Evolutionary conservation across 306 rosid species (phyloP), one percentile per base, ranked within the genome.

Genomic region (Luffa acutangula): DNA sequence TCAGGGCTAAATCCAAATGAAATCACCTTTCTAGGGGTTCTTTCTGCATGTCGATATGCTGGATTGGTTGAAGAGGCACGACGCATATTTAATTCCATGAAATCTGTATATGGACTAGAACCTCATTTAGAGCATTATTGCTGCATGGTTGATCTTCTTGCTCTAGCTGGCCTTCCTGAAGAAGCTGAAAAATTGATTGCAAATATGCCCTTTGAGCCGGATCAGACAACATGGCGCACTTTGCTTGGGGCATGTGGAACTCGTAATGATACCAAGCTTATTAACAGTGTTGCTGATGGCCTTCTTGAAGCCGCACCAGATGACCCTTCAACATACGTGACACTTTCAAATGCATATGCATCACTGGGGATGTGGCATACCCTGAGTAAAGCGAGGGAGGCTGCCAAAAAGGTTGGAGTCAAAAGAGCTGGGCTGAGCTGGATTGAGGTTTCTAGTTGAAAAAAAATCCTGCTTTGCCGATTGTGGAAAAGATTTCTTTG

Each of bases 91-190:
- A 65, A 80, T 74, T 89, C 90, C 49, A 90, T 92, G 82, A 85
- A 87, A 85, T 72, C 84, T 25, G 83, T 83, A 49, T 82, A 88
- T 54, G 89, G 88, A 57, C 80, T 92, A 81, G 86, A 66, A 63
- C 93, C 93, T 25, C 66, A 65, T 75, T 76, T 78, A 31, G 94
- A 89, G 85, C 98, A 94, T 83, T 94, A 89, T 82, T 85, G 86
- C 80, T 94, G 98, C 85, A 88, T 92, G 92, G 91, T 94, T 80
- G 97, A 94, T 87, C 83, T 94, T 74, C 90, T 92, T 53, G 89
- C 94, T 84, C 91, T 85, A 82, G 90, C 88, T 56, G 97, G 97
- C 62, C 66, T 37, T 73, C 79, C 90, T 54, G 66, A 89, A 75
- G 97, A 94, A 86, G 92, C 90, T 34, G 75, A 9, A 70, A 85